These are phyloP conservation scores for Coriolopsis trogii DNA, from an alignment of 1,284 basidiomycete genomes.

Conservation along the genomic window DNA sequence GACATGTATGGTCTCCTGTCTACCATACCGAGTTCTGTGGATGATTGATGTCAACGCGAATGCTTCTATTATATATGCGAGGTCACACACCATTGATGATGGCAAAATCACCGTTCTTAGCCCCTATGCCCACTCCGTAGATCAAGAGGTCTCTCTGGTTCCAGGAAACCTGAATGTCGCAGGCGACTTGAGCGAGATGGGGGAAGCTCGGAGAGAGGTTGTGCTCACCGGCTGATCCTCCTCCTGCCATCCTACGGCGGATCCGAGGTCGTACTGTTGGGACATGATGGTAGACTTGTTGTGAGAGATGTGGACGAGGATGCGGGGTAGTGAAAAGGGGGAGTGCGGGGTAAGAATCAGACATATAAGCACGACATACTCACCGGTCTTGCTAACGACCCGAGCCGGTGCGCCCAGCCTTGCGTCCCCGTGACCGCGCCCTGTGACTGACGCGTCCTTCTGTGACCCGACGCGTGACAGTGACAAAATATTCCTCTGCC, in stretches of 20 bases:
- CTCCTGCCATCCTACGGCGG: conserved; percentile 34
- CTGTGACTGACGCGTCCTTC: too few relatives aligned
- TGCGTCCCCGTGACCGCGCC: too few relatives aligned
- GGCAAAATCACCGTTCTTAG: conserved; percentile 63
- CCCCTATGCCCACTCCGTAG: conserved; percentile 72
- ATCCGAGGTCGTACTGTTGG: conserved; percentile 30
- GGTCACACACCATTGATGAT: conserved; percentile 62
- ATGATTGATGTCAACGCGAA: background rate
- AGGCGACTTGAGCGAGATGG: background rate
- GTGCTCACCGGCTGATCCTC: conserved; percentile 22
- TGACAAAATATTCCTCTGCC: too few relatives aligned
- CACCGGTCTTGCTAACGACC: too few relatives aligned
- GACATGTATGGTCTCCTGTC: background rate
- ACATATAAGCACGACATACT: too few relatives aligned
- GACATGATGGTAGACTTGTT: conserved; percentile 26
- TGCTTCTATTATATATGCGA: background rate
- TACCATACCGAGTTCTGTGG: conserved; percentile 33
- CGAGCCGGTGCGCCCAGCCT: too few relatives aligned
- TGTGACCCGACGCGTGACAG: too few relatives aligned
- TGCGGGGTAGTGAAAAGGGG: background rate
- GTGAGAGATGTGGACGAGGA: background rate
- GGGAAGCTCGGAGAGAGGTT: too few relatives aligned
- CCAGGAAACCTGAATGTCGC: conserved; percentile 58
- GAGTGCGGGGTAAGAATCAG: conserved; percentile 3
- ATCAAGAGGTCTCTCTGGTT: conserved; percentile 69